Evolutionary conservation across 306 rosid species (phyloP), one percentile per base, ranked within the genome.

Genomic region (Alnus rubra): DNA sequence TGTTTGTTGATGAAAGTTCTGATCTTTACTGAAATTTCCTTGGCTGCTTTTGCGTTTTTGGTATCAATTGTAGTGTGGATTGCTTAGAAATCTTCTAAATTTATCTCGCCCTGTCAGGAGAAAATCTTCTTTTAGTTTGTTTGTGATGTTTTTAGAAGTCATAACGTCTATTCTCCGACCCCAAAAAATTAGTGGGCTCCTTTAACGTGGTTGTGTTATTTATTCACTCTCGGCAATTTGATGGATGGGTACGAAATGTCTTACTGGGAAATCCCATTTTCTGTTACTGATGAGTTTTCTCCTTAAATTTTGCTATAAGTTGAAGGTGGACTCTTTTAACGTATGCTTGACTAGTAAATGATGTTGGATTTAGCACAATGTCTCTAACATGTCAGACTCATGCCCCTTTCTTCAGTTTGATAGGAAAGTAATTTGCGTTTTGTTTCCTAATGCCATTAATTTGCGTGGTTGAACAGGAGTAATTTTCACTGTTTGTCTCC

Each of bases 1-100:
- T 45, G 54, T 31, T 73, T 39, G 80, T 71, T 62, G 37, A 15
- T 64, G 51, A 62, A 81, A 71, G 80, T 72, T 80, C 39, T 11
- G 30, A 74, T 53, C 70, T 81, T 85, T 45, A 19, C 68, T 39
- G 15, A n/a, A 67, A n/a, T 68, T 77, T 84, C 67, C 4, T 14
- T 77, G 42, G 78, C 35, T 77, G 48, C 75, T 74, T 74, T 70
- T 76, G 63, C 18, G 51, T 74, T 74, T 74, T 63, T 76, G 76
- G 33, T 51, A 14, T 0, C 18, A 58, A 11, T 84, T 76, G 64
- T 60, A 37, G 69, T 2, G 31, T 71, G 31, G 31, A 53, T 54
- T 84, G 76, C 42, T 64, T 65, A 80, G 63, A 10, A 44, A 37
- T 54, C 1, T 48, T 39, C 28, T 14, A 16, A 11, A 52, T 63